These are phyloP conservation scores for Hydnum rufescens DNA, from an alignment of 768 basidiomycete genomes.

Conservation along the genomic window DNA sequence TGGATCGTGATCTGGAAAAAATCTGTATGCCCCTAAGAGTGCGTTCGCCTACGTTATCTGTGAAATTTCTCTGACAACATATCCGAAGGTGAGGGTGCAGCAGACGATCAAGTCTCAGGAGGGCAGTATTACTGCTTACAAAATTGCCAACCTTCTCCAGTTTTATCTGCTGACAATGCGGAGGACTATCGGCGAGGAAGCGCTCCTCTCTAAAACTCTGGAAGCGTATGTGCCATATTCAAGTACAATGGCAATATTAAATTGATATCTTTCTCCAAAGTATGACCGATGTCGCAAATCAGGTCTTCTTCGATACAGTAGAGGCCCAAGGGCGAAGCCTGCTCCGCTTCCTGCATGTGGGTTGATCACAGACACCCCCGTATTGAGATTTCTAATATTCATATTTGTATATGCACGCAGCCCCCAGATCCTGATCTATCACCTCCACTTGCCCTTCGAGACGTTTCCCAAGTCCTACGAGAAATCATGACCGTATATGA, in stretches of 20 bases:
- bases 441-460: constrained; percentile 61
- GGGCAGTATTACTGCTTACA: constrained; percentile 79
- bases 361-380: constrained; percentile 7
- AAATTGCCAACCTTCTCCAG: constrained; percentile 83
- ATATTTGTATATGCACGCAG: constrained; percentile 17
- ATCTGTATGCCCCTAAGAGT: constrained; percentile 82
- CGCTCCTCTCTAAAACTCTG: constrained; percentile 53
- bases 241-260: neutral
- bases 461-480: constrained; percentile 63
- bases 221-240: constrained; percentile 38
- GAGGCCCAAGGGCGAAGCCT: constrained; percentile 57
- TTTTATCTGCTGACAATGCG: constrained; percentile 90
- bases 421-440: constrained; percentile 39
- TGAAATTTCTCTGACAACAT: constrained; percentile 2
- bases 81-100: constrained; percentile 58
- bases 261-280: constrained; percentile 21
- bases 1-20: constrained; percentile 68
- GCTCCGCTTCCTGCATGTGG: constrained; percentile 26
- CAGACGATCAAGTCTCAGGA: constrained; percentile 90
- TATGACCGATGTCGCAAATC: constrained; percentile 61
- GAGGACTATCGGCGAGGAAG: constrained; percentile 72
- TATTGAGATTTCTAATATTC: constrained; percentile 12
- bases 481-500: constrained; percentile 83
- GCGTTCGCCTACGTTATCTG: constrained; percentile 2
- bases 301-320: constrained; percentile 75